These are phyloP conservation scores for Melocanna baccifera DNA, from an alignment of 176 grass and related monocot genomes.

Conservation along the genomic window DNA sequence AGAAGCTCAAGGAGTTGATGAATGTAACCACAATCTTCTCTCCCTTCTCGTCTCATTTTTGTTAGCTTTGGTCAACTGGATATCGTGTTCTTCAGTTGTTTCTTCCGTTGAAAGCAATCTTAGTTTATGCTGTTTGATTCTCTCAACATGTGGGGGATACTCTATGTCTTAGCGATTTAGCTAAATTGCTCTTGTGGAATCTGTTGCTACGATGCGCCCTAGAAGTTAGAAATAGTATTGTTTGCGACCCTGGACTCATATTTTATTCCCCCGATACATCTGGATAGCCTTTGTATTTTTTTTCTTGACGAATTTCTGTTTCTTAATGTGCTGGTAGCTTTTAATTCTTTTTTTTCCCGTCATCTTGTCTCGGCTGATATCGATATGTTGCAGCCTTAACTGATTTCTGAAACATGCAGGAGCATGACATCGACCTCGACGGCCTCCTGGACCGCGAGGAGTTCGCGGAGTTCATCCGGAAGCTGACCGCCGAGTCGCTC, in stretches of 20 bases:
- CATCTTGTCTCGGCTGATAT: neutral
- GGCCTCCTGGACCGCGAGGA: slow-evolving; percentile 85
- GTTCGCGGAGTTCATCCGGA: slow-evolving; percentile 82
- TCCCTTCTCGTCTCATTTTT: neutral
- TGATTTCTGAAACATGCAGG: slow-evolving; percentile 37
- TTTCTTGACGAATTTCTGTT: neutral
- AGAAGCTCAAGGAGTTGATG: slow-evolving; percentile 67
- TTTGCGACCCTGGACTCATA: neutral
- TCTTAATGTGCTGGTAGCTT: neutral
- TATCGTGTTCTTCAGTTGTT: neutral
- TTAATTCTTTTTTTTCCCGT: neutral
- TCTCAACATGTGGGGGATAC: neutral
- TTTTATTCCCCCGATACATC: neutral
- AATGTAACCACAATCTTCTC: slow-evolving; percentile 28
- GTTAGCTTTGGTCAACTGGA: neutral
- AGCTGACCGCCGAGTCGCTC: slow-evolving; percentile 79
- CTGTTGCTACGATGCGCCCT: neutral
- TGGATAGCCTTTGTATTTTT: neutral
- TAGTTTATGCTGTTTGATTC: neutral
- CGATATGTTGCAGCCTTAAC: neutral
- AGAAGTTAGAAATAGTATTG: neutral
- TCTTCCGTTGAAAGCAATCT: slow-evolving; percentile 18
- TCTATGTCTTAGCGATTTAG: neutral
- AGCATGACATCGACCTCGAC: slow-evolving; percentile 71
- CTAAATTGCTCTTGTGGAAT: neutral